Percentiles rank a stretch among this genome's conserved stretches.
These are phyloP conservation scores for Tremella fuciformis DNA, from an alignment of 768 basidiomycete species.

Conservation along the genomic window DNA sequence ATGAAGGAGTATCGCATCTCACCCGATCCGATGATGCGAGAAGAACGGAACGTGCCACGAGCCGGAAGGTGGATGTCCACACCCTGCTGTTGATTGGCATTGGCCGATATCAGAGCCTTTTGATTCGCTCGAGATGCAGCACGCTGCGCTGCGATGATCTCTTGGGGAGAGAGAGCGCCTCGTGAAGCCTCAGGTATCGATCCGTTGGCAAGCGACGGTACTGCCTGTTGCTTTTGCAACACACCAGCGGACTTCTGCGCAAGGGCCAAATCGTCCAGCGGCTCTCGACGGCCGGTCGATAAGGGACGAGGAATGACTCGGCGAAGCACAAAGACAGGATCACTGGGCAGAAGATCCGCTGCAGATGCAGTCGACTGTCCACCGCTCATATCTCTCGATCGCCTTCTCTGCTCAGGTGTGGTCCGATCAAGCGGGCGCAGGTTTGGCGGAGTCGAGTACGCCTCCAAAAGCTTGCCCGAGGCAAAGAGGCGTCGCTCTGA, in stretches of 20 bases:
- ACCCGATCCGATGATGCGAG: slow-evolving; percentile 63
- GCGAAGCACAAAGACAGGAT: slow-evolving; percentile 86
- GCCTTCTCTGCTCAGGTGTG: slow-evolving; percentile 66
- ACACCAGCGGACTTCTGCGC: slow-evolving; percentile 1
- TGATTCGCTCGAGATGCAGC: slow-evolving; percentile 81
- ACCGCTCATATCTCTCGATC: slow-evolving; percentile 75
- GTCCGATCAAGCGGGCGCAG: slow-evolving; percentile 66
- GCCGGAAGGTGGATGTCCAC: slow-evolving; percentile 84
- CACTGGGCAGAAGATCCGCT: slow-evolving; percentile 74
- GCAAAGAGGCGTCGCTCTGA: slow-evolving; percentile 77
- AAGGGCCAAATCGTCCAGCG: slow-evolving; percentile 1
- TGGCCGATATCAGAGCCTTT: slow-evolving; percentile 77
- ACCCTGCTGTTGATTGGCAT: slow-evolving; percentile 78
- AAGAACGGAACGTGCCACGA: slow-evolving; percentile 78
- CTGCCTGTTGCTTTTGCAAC: not conserved
- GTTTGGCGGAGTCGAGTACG: slow-evolving; percentile 70
- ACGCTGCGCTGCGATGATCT: slow-evolving; percentile 90
- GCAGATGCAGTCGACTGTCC: slow-evolving; percentile 62
- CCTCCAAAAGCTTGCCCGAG: slow-evolving; percentile 79
- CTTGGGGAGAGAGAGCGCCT: slow-evolving; percentile 62
- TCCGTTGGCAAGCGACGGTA: not conserved
- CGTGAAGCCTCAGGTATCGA: not conserved
- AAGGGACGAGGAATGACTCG: slow-evolving; percentile 69
- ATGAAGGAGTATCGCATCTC: slow-evolving; percentile 90
- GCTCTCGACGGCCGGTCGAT: slow-evolving; percentile 34